Base-by-base conservation (phyloP, 2,329 filamentous ascomycete species). In the Sporothrix schenckii region DNA sequence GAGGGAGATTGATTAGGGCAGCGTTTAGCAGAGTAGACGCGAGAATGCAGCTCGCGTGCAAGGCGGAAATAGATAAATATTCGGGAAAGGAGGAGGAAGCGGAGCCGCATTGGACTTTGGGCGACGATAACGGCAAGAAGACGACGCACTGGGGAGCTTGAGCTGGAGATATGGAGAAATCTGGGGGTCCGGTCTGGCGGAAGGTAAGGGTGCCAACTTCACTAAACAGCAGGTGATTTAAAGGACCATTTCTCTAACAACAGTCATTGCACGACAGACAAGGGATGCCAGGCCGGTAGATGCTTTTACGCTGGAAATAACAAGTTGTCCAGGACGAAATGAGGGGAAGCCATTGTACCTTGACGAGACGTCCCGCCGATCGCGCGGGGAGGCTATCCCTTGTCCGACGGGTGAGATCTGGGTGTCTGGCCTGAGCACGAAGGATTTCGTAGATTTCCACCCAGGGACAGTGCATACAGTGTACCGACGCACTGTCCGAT, bases 101-200 rank as follows among this genome's bases (percentile, higher is more conserved):
- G 58, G 58, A 63, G 58, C 58, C 58, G 58, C 58, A 63, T 47
- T 47, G 21, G 11, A 27, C 34, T 61, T 41, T 44, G 58, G 21
- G 14, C 13, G 44, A 24, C 41, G 39, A 47, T 10, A 63, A 47
- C 58, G 58, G 58, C 9, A 14, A 27, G 13, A 63, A 47, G 39
- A 30, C 2, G 24, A 24, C 24, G 24, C 1, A 24, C 34, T 34
- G 34, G 34, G 34, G 34, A 7, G 34, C 34, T 34, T 34, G 5
- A 5, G 7, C 34, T 34, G 7, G 34, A 34, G 34, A 34, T 5
- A 34, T 34, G 34, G 34, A 30, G 27, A 30, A 30, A 34, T 34
- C 1, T 34, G 34, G 34, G 6, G 4, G 3, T 34, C 34, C 34
- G 34, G 7, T 34, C 34, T 34, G 34, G 34, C 34, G 34, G 34